phyloP scores from a whole-genome alignment of 495 filamentous ascomycete genomes.

The Trichocladium antarcticum region DNA sequence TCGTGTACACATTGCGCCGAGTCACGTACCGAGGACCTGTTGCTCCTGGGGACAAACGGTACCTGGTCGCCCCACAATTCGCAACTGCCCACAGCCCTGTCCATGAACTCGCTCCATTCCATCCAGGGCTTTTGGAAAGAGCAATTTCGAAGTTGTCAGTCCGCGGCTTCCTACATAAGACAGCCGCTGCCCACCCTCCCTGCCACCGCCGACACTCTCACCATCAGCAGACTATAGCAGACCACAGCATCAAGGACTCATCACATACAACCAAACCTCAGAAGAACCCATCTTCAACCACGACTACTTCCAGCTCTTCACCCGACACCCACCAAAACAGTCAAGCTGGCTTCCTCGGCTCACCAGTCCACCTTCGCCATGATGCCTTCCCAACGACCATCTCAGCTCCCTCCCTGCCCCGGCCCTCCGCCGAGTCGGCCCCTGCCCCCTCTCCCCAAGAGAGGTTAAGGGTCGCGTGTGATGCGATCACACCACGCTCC shows the following conservation, averaged over 20 bases:
- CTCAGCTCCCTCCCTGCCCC: slow-evolving; percentile 71
- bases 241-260: background rate
- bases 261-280: slow-evolving; percentile 6
- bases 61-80: slow-evolving; percentile 16
- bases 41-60: slow-evolving; percentile 16
- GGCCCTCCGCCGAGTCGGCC: slow-evolving; percentile 75
- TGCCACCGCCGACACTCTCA: slow-evolving; percentile 7
- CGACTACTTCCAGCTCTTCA: background rate
- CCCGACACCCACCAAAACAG: slow-evolving; percentile 12
- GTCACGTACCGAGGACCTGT: slow-evolving; percentile 16
- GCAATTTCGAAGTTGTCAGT: slow-evolving; percentile 27
- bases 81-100: slow-evolving; percentile 25
- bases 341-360: slow-evolving; percentile 10
- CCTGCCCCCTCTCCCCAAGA: slow-evolving; percentile 71
- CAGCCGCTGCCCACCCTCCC: slow-evolving; percentile 26
- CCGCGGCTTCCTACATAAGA: slow-evolving; percentile 35
- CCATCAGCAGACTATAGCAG: slow-evolving; percentile 22
- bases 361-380: slow-evolving; percentile 24
- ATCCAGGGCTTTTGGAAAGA: slow-evolving; percentile 11
- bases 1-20: slow-evolving; percentile 11
- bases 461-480: slow-evolving; percentile 31
- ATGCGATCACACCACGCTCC: background rate
- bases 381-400: slow-evolving; percentile 59
- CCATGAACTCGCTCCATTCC: slow-evolving; percentile 18
- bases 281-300: background rate